Base-by-base conservation (phyloP, 2,329 filamentous ascomycete species). In the Epichloe typhina region DNA sequence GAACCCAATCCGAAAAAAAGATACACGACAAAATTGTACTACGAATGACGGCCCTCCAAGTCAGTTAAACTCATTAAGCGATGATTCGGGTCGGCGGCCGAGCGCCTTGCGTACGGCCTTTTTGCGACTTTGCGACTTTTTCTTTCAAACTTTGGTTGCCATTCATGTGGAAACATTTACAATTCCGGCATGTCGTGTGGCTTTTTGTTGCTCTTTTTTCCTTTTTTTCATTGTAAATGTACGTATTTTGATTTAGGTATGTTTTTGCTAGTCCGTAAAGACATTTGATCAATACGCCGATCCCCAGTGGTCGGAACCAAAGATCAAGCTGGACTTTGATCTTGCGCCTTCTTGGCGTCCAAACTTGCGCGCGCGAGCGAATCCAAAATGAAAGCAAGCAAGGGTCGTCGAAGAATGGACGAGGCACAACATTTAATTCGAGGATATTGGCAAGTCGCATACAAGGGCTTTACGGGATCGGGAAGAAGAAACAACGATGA, bases 311-410 rank as follows among this genome's bases (percentile, higher is more conserved):
- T 36, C 40, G 37, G 8, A 46, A 19, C 5, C 13, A 41, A 43
- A 37, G 26, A 49, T 49, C 41, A 42, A 62, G 64, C 63, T 62
- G 63, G 65, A 54, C 59, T 64, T 62, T 61, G 64, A 62, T 65
- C 59, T 49, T 62, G 58, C 40, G 54, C 53, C 46, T 50, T 54
- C 35, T 50, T n/a, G 37, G 52, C 51, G 50, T 56, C 47, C 50
- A 50, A 47, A 51, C 53, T 40, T 31, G 26, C 49, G 44, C 49
- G 44, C 54, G 50, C 44, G 41, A 50, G 36, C 23, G 47, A 42
- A 31, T 23, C 6, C 23, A 21, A 41, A n/a, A 15, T 35, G 33
- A 46, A 39, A 42, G 35, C 47, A 46, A 41, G 45, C 35, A 43
- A 51, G 40, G 47, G 38, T 51, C 40, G 12, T 44, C 33, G 38